phyloP scores from a whole-genome alignment of 2,329 filamentous ascomycete genomes.

The Penicillium rolfsii region DNA sequence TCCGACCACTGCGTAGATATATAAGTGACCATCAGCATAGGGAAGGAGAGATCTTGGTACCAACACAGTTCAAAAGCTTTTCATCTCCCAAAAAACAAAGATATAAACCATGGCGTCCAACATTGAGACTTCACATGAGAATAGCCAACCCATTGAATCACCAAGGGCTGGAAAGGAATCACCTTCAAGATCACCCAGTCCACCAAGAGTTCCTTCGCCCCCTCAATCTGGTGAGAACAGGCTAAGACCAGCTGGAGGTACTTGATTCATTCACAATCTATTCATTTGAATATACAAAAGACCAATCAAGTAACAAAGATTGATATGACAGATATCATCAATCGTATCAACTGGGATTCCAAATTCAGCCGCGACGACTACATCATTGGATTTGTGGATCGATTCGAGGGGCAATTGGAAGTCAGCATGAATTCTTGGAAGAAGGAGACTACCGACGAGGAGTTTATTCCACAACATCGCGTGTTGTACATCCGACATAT shows the following conservation, averaged over 20 bases:
- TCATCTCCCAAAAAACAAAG: background rate
- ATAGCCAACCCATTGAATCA: background rate
- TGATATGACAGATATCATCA: conserved; percentile 46
- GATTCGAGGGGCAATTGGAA: conserved; percentile 56
- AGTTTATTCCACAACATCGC: conserved; percentile 60
- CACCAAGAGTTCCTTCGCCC: conserved; percentile 1
- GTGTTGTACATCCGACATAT: conserved; percentile 53
- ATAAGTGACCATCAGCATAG: background rate
- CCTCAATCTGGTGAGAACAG: conserved; percentile 22
- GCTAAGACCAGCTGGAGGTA: conserved; percentile 26
- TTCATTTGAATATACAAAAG: background rate
- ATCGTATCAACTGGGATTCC: conserved; percentile 55
- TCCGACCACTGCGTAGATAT: background rate
- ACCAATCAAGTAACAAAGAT: background rate
- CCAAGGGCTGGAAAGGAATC: background rate
- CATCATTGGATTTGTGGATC: conserved; percentile 58
- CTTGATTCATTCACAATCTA: background rate
- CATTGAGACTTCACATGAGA: background rate
- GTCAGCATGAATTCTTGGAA: conserved; percentile 56
- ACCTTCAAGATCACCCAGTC: background rate
- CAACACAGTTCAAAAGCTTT: background rate
- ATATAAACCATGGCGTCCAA: background rate
- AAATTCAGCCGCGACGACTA: conserved; percentile 50
- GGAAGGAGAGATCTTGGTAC: background rate
- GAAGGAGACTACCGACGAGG: conserved; percentile 57